A percentile compares a stretch with the other conserved stretches of the same genome.
Conservation (phyloP, 441 rosid genomes). For the Pelargonium myrrhifolium region DNA sequence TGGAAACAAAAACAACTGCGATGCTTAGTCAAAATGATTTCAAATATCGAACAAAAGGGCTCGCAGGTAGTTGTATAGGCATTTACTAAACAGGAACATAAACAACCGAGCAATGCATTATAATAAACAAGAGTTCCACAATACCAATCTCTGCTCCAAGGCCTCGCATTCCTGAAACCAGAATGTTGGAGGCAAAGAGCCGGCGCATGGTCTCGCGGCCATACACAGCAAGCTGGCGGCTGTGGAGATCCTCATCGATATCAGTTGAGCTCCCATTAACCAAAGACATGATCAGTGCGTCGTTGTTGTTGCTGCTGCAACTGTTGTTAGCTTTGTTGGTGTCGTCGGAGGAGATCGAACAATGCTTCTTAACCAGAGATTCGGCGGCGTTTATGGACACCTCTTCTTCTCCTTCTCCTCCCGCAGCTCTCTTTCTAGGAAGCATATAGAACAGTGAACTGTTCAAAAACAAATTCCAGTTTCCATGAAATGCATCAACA, state of each 20-base stretch:
- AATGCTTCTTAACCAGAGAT: conserved; percentile 41
- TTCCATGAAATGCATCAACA: conserved; percentile 6
- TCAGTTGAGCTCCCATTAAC: conserved; percentile 55
- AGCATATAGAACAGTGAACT: conserved; percentile 61
- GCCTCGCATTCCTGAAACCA: conserved; percentile 78
- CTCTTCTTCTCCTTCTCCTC: conserved; percentile 34
- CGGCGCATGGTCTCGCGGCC: conserved; percentile 92
- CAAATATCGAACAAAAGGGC: neutral
- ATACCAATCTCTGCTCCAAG: conserved; percentile 89
- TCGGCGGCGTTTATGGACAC: conserved; percentile 23
- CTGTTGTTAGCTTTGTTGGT: conserved; percentile 22
- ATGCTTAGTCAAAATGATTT: no score
- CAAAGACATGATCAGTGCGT: conserved; percentile 47
- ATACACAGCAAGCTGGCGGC: conserved; percentile 89
- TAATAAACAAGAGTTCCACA: neutral
- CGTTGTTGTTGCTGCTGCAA: conserved; percentile 14
- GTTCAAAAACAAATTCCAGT: conserved; percentile 23
- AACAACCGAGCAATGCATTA: neutral
- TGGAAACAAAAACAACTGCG: no score
- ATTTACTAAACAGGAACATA: neutral
- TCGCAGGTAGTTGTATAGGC: neutral
- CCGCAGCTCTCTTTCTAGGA: conserved; percentile 52
- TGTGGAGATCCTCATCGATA: conserved; percentile 90
- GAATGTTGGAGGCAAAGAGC: conserved; percentile 74
- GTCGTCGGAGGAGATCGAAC: conserved; percentile 20